Percentiles rank a stretch among this genome's conserved stretches.
Conservation (phyloP, 257 asterid genomes). For the Knoxia roxburghii region DNA sequence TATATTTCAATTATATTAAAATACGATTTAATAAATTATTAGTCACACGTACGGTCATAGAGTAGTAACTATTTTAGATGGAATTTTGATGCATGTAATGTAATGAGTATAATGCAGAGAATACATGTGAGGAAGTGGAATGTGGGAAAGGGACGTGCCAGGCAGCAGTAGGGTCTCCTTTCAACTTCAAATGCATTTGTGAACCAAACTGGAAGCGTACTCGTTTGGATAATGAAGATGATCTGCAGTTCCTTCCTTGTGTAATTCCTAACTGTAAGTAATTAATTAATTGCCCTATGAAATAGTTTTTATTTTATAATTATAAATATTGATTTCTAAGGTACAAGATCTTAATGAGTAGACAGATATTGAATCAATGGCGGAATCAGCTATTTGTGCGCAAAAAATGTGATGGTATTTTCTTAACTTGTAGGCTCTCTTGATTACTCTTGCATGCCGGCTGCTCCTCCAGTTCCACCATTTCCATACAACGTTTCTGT, state of each 20-base stretch:
- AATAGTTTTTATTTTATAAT: no score
- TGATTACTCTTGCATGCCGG: conserved; percentile 77
- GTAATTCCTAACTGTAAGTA: conserved; percentile 56
- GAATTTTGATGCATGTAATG: neutral
- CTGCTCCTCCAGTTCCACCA: conserved; percentile 62
- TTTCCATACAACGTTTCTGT: conserved; percentile 45
- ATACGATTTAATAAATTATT: neutral
- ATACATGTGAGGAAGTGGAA: conserved; percentile 54
- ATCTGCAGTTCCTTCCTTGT: conserved; percentile 58
- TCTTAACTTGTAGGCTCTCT: conserved; percentile 45
- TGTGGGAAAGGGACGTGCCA: conserved; percentile 75
- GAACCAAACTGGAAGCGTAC: conserved; percentile 67
- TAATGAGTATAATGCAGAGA: no score
- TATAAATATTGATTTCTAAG: no score
- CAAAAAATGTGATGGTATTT: neutral
- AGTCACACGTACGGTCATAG: neutral
- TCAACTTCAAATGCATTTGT: conserved; percentile 57
- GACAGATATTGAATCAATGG: no score
- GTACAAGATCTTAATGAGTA: no score
- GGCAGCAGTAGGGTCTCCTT: conserved; percentile 34
- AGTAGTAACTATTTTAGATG: neutral
- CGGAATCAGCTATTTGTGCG: no score
- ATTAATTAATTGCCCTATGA: no score
- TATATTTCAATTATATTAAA: no score
- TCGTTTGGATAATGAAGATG: conserved; percentile 26